Conservation (phyloP, 75 land plant genomes). For the Cupressus sempervirens region DNA sequence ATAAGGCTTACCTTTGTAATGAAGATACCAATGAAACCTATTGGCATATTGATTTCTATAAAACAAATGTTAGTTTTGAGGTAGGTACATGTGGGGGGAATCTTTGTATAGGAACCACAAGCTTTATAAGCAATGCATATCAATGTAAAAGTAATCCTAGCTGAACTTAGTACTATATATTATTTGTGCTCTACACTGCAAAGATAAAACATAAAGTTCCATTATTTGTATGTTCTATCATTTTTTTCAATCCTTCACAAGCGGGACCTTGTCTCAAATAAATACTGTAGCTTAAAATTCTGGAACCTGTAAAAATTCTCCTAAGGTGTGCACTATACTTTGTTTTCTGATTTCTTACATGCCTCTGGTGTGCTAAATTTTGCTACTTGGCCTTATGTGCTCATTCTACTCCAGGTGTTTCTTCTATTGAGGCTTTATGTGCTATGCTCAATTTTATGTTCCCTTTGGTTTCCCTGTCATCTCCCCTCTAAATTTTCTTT, state of each 20-base stretch:
- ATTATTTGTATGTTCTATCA: too few species aligned
- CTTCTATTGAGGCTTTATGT: neutral
- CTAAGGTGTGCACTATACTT: neutral
- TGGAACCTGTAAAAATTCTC: neutral
- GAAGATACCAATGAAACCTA: too few species aligned
- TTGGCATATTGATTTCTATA: too few species aligned
- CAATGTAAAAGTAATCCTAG: too few species aligned
- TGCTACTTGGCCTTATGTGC: neutral
- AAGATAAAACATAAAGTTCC: neutral
- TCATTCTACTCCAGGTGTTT: neutral
- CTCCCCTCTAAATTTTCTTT: neutral
- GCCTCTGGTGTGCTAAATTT: too few species aligned
- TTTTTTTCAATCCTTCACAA: neutral
- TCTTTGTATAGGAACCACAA: too few species aligned
- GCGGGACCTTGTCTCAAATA: neutral
- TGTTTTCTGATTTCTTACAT: neutral
- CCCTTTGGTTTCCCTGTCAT: neutral
- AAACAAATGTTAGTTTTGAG: too few species aligned
- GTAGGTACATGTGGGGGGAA: too few species aligned
- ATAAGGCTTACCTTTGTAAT: too few species aligned
- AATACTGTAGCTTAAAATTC: neutral
- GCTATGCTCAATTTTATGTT: neutral
- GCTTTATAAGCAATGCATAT: too few species aligned
- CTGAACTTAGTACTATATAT: too few species aligned
- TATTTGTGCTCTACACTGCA: too few species aligned